A percentile compares a stretch with the other conserved stretches of the same genome.
Evolutionary conservation across 2,329 filamentous ascomycete species (phyloP).

Genomic region (Fusarium hainanense): DNA sequence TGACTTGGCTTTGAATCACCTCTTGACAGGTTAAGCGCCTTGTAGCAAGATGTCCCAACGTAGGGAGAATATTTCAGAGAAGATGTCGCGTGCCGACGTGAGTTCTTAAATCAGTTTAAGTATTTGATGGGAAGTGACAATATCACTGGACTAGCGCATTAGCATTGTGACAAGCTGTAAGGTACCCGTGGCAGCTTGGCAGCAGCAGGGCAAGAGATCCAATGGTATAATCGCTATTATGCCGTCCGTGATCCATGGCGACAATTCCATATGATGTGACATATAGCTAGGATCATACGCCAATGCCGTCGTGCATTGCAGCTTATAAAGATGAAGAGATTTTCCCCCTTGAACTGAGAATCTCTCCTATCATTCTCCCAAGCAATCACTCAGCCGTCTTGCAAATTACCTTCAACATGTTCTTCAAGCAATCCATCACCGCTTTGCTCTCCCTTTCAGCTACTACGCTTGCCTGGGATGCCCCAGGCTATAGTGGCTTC

Average conservation of each 20-base stretch:
- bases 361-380: not conserved
- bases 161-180: not conserved
- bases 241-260: not conserved
- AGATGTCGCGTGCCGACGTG: not conserved
- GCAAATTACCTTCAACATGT: not conserved
- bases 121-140: not conserved
- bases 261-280: not conserved
- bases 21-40: too few relatives aligned
- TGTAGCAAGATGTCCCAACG: not conserved
- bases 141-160: accelerated
- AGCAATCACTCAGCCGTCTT: not conserved
- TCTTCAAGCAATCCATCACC: not conserved
- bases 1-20: not conserved
- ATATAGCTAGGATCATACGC: not conserved
- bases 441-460: not conserved
- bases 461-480: slow-evolving; percentile 29
- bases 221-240: not conserved
- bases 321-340: not conserved
- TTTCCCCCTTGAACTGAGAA: not conserved
- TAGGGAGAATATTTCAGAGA: not conserved
- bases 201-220: not conserved
- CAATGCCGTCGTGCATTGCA: too few relatives aligned
- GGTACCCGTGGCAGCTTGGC: not conserved
- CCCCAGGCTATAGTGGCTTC: slow-evolving; percentile 55
- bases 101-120: not conserved